These are phyloP conservation scores for Dendrobium nobile DNA, from an alignment of 106 monocot genomes.

Conservation along the genomic window DNA sequence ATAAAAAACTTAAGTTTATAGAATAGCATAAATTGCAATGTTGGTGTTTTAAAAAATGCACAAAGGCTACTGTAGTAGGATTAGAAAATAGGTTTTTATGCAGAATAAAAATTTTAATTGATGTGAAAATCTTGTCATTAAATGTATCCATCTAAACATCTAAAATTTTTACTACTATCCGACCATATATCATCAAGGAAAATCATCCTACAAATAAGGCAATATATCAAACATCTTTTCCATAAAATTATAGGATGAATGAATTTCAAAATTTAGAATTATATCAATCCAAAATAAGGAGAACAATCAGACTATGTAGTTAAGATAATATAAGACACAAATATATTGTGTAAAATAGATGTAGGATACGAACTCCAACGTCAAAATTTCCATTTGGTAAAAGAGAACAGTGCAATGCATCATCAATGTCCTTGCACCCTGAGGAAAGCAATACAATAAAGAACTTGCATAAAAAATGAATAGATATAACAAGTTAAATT, in stretches of 20 bases:
- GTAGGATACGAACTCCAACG: constrained; percentile 99
- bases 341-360: neutral
- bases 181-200: neutral
- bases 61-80: neutral
- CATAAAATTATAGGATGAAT: neutral
- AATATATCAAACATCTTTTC: neutral
- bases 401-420: constrained; percentile 84
- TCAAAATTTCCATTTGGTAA: constrained; percentile 93
- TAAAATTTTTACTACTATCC: neutral
- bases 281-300: neutral
- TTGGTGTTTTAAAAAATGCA: neutral
- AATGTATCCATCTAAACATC: neutral
- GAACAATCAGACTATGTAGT: neutral
- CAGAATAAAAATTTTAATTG: neutral
- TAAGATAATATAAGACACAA: neutral
- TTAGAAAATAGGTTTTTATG: neutral
- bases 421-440: constrained; percentile 99
- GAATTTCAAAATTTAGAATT: neutral
- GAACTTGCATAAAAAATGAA: neutral
- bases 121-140: neutral
- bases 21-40: neutral
- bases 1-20: neutral
- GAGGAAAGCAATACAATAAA: constrained; percentile 14
- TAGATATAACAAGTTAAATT: constrained; percentile 18
- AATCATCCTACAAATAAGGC: neutral